Conservation (phyloP, 83 land plant genomes). For the Picea abies region DNA sequence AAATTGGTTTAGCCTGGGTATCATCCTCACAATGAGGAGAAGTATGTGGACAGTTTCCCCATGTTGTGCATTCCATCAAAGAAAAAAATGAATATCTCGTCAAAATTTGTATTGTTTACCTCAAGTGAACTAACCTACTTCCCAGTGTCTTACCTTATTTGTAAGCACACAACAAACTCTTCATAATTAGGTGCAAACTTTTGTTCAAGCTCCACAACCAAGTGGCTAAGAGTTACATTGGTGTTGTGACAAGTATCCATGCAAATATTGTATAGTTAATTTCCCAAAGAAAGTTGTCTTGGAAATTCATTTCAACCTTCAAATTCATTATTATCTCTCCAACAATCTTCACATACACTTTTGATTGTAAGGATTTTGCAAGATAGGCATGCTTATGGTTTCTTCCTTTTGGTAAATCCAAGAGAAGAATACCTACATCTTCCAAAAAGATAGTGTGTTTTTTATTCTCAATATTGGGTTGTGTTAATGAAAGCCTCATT, state of each 20-base stretch:
- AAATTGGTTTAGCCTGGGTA: too few relatives aligned
- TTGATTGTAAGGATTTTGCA: conserved; percentile 48
- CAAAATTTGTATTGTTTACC: too few relatives aligned
- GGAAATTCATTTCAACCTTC: conserved; percentile 50
- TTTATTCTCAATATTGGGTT: conserved; percentile 25
- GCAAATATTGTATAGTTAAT: conserved; percentile 61
- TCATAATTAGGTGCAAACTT: conserved; percentile 86
- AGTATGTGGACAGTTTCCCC: too few relatives aligned
- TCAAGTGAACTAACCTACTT: too few relatives aligned
- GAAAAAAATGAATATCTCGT: too few relatives aligned
- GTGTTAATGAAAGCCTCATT: conserved; percentile 58
- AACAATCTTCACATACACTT: conserved; percentile 91
- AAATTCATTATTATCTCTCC: conserved; percentile 70
- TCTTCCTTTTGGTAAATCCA: conserved; percentile 30
- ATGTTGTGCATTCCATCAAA: too few relatives aligned
- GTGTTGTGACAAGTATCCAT: conserved; percentile 92
- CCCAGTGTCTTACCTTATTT: conserved; percentile 24
- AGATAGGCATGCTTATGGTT: conserved; percentile 32
- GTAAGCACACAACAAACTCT: conserved; percentile 56
- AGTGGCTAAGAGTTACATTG: conserved; percentile 61
- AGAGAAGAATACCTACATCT: conserved; percentile 86
- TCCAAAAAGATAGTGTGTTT: conserved; percentile 63
- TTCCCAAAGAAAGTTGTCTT: conserved; percentile 69
- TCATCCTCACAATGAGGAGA: too few relatives aligned
- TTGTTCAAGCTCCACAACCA: conserved; percentile 75